Evolutionary conservation across 768 basidiomycete genomes (phyloP), one percentile per base, ranked within the genome.

Genomic region (Phylloporus sp.): DNA sequence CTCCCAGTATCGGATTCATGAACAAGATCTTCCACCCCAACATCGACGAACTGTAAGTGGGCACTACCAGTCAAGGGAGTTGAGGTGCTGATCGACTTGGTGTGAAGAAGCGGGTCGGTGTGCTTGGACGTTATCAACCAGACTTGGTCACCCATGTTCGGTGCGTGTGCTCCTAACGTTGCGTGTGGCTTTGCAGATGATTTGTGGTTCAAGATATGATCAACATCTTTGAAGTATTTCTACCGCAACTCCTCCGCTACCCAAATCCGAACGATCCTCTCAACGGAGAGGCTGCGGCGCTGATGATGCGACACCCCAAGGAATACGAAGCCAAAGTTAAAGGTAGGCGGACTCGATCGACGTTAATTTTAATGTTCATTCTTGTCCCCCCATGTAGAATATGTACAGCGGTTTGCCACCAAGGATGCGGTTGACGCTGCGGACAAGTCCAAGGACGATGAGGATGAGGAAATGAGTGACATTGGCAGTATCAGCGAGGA

Each of bases 1-100:
- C 92, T 26, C 97, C 97, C 6, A 94, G 91, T 66, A 99, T 99
- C 59, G 97, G 97, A 2, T 99, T 99, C 73, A 95, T 97, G 92
- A 99, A 99, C 81, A 97, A 97, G 87, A 97, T 99, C 70, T 98
- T 97, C 68, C 97, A 98, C 63, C 97, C 97, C 18, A 99, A 99
- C 66, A 99, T 99, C 64, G 97, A 99, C 72, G 97, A 99, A 72
- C 75, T 97, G 88, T 97, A 69, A 66, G 92, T 76, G 23, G 1
- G 31, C n/a, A 54, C 53, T 49, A 44, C 50, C 27, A 35, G 31
- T 36, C n/a, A 39, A 50, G n/a, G 47, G 20, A 6, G 22, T 40
- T 31, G 32, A 38, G 26, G 48, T 56, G 54, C 49, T 58, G 24
- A 55, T 41, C 28, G 24, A 41, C 45, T 38, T 47, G 35, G 34